Evolutionary conservation across 169 alveolate species (phyloP), one percentile per base, ranked within the genome.

Genomic region (Plasmodium malariae): DNA sequence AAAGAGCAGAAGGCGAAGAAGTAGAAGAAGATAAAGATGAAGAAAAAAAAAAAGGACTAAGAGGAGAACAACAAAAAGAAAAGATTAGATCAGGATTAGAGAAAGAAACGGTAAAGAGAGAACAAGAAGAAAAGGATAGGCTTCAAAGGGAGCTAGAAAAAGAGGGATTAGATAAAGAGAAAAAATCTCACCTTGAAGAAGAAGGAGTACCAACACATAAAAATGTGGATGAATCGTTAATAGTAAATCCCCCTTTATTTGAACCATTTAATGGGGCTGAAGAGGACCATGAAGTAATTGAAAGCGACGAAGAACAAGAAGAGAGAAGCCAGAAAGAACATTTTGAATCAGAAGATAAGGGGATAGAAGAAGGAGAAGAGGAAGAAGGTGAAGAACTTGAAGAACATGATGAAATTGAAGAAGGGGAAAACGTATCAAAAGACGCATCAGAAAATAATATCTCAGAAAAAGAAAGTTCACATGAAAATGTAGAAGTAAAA

Each of bases 221-320:
- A 4, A 65, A 65, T 65, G 59, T 65, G 40, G 55, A 65, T n/a
- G 74, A 65, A 65, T 12, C 74, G 0, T 36, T 65, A 54, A 65
- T 17, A 45, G 74, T 65, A 14, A 36, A 65, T 32, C 74, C 74
- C 2, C 45, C 11, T 65, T 36, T 65, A 36, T 36, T 36, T 14
- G 74, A 65, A n/a, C 32, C 32, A 32, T 6, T 65, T n/a, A 36
- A 65, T 17, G 26, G 21, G 4, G 2, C 24, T 24, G 74, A 28
- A 3, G 74, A 65, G 55, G 55, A 28, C 19, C 19, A 30, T 21
- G 12, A 17, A 7, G 19, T 24, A 65, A 12, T 24, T 65, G 74
- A 37, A 34, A 63, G n/a, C 19, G 51, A 63, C 19, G 57, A 63
- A 30, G 37, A 24, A 5, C 40, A 4, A 2, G 45, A 59, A 28